Evolutionary conservation across 139 green algal species (phyloP), one percentile per base, ranked within the genome.

Genomic region (Mesotaenium endlicherianum): DNA sequence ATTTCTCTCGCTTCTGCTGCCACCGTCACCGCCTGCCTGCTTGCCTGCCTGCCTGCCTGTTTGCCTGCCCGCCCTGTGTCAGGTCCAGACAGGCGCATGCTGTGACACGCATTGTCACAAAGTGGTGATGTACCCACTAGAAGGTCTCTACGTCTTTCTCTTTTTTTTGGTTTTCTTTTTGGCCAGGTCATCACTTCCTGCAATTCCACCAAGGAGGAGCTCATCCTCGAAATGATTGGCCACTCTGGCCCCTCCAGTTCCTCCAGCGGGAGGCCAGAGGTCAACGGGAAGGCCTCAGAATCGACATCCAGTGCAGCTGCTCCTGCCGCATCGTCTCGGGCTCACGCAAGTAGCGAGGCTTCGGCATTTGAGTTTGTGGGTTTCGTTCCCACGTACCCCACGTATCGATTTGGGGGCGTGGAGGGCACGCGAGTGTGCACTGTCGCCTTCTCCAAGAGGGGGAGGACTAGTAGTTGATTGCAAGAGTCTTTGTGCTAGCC

Each of bases 161-260:
- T n/a, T n/a, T n/a, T n/a, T n/a, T n/a, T 0, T 68, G 16, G 55
- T 30, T 1, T 30, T 68, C n/a, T 39, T 30, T 1, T 39, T 1
- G n/a, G n/a, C 55, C 80, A 86, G 69, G 76, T 92, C 39, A 86
- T 92, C 14, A 92, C 88, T 38, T 92, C 88, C 1, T 91, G 87
- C 75, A 92, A 92, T 77, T 88, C 44, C 77, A 92, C 88, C 3
- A 42, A 55, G 41, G 82, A 88, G 2, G 88, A 92, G 83, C 76
- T 92, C 6, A 74, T 59, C 3, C 26, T 53, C 5, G 80, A 89
- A 39, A 78, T 79, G 3, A 84, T 26, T 45, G 69, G 77, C 40
- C n/a, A n/a, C n/a, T n/a, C n/a, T n/a, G n/a, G n/a, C n/a, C n/a
- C n/a, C n/a, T n/a, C n/a, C n/a, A n/a, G n/a, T n/a, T n/a, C n/a